These are phyloP conservation scores for Omphalotus guepiniiformis DNA, from an alignment of 768 basidiomycete genomes.

Conservation along the genomic window DNA sequence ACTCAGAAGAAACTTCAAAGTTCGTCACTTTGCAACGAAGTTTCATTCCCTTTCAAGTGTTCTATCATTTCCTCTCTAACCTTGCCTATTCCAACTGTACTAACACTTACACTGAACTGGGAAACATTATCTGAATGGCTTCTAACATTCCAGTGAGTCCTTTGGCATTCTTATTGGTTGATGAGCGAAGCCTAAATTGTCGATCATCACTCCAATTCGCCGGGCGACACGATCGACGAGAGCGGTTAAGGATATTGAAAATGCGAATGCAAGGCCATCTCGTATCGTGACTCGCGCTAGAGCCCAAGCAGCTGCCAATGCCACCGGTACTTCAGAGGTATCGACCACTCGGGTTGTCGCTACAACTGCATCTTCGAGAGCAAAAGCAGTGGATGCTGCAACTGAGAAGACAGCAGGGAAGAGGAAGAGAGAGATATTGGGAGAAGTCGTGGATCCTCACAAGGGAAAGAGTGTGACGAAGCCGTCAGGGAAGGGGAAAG, in stretches of 20 bases:
- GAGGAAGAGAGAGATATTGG: conserved; percentile 77
- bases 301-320: conserved; percentile 31
- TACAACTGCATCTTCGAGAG: conserved; percentile 49
- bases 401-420: conserved; percentile 50
- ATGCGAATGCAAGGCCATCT: conserved; percentile 13
- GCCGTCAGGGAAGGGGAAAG: conserved; percentile 45
- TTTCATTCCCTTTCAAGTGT: too few relatives aligned
- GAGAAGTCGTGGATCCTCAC: conserved; percentile 61
- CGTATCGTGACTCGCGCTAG: conserved; percentile 17
- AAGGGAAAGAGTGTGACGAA: conserved; percentile 37
- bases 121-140: conserved; percentile 30
- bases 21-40: too few relatives aligned
- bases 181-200: not conserved
- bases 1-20: too few relatives aligned
- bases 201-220: conserved; percentile 6
- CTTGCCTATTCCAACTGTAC: not conserved
- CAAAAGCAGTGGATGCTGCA: conserved; percentile 40
- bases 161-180: conserved; percentile 5
- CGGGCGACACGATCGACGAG: conserved; percentile 4
- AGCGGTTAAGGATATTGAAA: conserved; percentile 10
- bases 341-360: conserved; percentile 40
- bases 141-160: conserved; percentile 42
- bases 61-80: not conserved
- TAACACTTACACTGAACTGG: not conserved
- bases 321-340: conserved; percentile 3